Conservation (phyloP, 2,329 filamentous ascomycete genomes). For the Fusarium pseudograminearum region DNA sequence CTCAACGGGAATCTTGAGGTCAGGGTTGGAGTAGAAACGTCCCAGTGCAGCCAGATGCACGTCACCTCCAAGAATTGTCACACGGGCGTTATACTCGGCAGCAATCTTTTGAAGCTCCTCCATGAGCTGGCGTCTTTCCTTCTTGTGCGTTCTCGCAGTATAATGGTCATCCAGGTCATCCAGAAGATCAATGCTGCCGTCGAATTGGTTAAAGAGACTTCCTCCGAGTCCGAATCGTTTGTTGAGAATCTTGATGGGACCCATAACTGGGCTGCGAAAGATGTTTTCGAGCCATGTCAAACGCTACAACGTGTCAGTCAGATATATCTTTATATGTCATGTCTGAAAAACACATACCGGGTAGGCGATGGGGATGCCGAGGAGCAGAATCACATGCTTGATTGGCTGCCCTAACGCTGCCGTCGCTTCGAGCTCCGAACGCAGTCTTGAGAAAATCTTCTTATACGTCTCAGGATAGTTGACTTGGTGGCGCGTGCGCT, state of each 20-base stretch:
- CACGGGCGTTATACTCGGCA: conserved; percentile 85
- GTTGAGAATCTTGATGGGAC: conserved; percentile 88
- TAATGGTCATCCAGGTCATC: conserved; percentile 97
- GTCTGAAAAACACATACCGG: conserved; percentile 65
- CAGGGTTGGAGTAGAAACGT: conserved; percentile 93
- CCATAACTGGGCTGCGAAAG: conserved; percentile 85
- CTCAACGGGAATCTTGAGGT: conserved; percentile 79
- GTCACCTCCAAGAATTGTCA: conserved; percentile 94
- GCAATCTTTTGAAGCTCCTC: conserved; percentile 86
- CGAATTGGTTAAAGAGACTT: conserved; percentile 91
- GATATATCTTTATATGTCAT: neutral
- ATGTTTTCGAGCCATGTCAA: conserved; percentile 98
- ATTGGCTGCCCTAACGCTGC: conserved; percentile 78
- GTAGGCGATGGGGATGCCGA: conserved; percentile 89
- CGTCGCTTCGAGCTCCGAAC: conserved; percentile 77
- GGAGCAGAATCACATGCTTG: conserved; percentile 86
- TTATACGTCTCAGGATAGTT: conserved; percentile 95
- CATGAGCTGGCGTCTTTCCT: conserved; percentile 82
- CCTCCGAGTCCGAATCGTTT: conserved; percentile 89
- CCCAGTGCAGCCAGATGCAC: conserved; percentile 93
- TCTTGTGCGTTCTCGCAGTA: conserved; percentile 91
- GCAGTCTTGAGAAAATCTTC: conserved; percentile 80
- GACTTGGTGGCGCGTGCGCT: conserved; percentile 89
- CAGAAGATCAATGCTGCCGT: conserved; percentile 90
- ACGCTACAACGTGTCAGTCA: conserved; percentile 61